These are phyloP conservation scores for Termitomyces sp. DNA, from an alignment of 1,284 basidiomycete genomes.

Conservation along the genomic window DNA sequence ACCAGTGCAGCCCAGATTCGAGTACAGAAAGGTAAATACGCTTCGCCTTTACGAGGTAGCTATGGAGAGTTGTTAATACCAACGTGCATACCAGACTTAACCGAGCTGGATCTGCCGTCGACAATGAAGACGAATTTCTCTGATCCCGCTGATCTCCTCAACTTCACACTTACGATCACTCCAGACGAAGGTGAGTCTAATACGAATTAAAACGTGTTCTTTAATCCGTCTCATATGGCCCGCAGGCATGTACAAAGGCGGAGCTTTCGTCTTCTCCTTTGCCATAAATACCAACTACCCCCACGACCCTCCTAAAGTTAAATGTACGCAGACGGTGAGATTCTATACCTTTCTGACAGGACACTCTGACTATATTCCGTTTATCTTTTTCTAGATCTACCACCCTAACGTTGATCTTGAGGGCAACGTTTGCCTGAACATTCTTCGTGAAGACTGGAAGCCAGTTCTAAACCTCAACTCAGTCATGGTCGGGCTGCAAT, in stretches of 20 bases:
- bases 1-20: constrained; percentile 96
- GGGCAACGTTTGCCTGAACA: constrained; percentile 96
- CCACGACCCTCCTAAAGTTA: constrained; percentile 98
- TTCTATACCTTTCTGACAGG: constrained; percentile 8
- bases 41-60: background rate
- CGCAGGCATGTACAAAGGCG: constrained; percentile 96
- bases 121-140: constrained; percentile 97
- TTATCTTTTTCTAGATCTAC: constrained; percentile 69
- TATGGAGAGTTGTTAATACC: background rate
- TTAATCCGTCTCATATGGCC: constrained; percentile 5
- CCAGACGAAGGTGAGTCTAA: constrained; percentile 85
- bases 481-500: constrained; percentile 96
- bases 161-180: constrained; percentile 92
- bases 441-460: constrained; percentile 99
- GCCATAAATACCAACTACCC: constrained; percentile 97
- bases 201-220: background rate
- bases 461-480: constrained; percentile 96
- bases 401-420: constrained; percentile 98
- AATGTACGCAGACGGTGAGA: constrained; percentile 88
- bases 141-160: constrained; percentile 89
- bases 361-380: background rate
- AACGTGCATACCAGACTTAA: constrained; percentile 65
- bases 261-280: constrained; percentile 91
- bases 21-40: constrained; percentile 86
- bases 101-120: constrained; percentile 91